These are phyloP conservation scores for Castanea crenata DNA, from an alignment of 306 rosid genomes.

Conservation along the genomic window DNA sequence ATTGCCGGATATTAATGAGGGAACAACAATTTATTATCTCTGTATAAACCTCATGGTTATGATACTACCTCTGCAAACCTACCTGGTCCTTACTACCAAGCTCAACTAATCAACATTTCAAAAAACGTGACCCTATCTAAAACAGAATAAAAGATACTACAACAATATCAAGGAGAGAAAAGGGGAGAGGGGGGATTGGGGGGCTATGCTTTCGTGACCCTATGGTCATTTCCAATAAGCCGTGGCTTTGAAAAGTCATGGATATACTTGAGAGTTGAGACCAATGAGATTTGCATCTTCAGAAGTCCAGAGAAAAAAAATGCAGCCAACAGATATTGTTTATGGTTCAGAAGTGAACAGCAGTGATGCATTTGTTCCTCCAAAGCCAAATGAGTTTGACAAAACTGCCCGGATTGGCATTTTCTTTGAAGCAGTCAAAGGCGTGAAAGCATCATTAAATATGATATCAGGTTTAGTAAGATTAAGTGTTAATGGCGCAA, in stretches of 20 bases:
- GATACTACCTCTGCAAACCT: not conserved
- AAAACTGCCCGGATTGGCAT: constrained; percentile 70
- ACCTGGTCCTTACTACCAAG: not conserved
- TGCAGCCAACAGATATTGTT: constrained; percentile 9
- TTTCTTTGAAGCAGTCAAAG: constrained; percentile 57
- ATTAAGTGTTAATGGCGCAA: constrained; percentile 89
- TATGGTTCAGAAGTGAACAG: constrained; percentile 58
- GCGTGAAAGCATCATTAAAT: constrained; percentile 63
- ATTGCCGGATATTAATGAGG: too few relatives aligned
- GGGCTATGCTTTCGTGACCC: not conserved
- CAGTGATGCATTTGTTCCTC: constrained; percentile 93
- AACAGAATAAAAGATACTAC: not conserved
- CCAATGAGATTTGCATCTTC: not conserved
- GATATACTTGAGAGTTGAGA: not conserved
- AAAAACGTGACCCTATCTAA: not conserved
- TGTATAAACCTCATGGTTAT: not conserved
- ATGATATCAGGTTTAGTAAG: constrained; percentile 78
- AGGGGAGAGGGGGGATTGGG: too few relatives aligned
- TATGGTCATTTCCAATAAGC: not conserved
- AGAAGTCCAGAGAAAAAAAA: not conserved
- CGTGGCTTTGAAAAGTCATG: not conserved
- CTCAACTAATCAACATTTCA: not conserved
- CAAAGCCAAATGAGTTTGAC: constrained; percentile 94
- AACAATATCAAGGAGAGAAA: not conserved
- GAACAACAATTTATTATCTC: too few relatives aligned